Percentiles rank a stretch among this genome's conserved stretches.
Conservation (phyloP, 176 grass and related monocot genomes). For the Saccharum spontaneum region DNA sequence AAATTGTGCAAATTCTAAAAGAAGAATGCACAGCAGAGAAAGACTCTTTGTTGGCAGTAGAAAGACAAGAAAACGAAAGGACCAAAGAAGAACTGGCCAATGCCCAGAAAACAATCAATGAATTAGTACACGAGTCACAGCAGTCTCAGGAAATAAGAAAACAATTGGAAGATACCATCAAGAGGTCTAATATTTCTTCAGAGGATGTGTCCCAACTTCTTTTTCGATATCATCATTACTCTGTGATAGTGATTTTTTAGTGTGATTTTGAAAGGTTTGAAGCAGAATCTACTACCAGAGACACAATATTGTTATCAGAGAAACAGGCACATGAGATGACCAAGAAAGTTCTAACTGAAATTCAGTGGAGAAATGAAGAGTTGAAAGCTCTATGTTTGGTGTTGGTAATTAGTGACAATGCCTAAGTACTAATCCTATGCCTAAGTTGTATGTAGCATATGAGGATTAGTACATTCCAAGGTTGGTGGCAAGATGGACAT, state of each 20-base stretch:
- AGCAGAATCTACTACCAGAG: conserved; percentile 50
- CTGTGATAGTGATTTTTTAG: conserved; percentile 22
- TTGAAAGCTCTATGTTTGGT: no score
- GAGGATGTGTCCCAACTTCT: conserved; percentile 22
- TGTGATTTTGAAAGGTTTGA: conserved; percentile 43
- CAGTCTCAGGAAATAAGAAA: conserved; percentile 46
- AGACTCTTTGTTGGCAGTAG: conserved; percentile 46
- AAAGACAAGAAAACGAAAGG: conserved; percentile 53
- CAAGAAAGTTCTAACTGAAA: conserved; percentile 51
- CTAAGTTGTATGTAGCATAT: no score
- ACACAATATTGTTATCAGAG: conserved; percentile 38
- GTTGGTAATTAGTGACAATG: no score
- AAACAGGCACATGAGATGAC: conserved; percentile 43
- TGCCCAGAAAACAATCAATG: conserved; percentile 49
- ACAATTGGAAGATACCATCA: conserved; percentile 50
- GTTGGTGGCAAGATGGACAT: no score
- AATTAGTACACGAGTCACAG: conserved; percentile 46
- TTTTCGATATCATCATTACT: conserved; percentile 15
- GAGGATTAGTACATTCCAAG: no score
- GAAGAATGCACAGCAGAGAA: conserved; percentile 49
- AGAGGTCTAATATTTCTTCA: conserved; percentile 49
- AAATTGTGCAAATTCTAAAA: no score
- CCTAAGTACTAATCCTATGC: no score
- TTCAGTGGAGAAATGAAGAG: conserved; percentile 42
- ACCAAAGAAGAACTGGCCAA: conserved; percentile 54